These are phyloP conservation scores for Achlya hypogyna DNA, from an alignment of 352 stramenopile genomes.

Conservation along the genomic window DNA sequence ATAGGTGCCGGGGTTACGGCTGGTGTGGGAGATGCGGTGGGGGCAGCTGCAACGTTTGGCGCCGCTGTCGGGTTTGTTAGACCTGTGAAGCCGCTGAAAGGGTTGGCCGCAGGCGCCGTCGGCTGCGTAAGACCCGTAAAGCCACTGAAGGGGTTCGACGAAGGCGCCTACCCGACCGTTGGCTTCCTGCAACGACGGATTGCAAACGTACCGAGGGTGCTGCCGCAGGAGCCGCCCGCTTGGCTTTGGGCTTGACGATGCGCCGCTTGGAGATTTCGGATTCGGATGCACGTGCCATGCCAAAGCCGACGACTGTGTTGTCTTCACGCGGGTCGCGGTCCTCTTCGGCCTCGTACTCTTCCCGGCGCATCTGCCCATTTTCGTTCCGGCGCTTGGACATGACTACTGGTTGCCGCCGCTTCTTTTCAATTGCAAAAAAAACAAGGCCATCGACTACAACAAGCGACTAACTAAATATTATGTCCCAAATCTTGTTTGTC, in stretches of 20 bases:
- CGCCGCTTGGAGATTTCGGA: slow-evolving; percentile 58
- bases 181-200: too few relatives aligned
- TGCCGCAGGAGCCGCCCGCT: slow-evolving; percentile 21
- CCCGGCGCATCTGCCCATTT: slow-evolving; percentile 75
- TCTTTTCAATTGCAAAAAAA: not conserved
- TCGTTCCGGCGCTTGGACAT: slow-evolving; percentile 83
- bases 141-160: slow-evolving; percentile 27
- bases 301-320: slow-evolving; percentile 42
- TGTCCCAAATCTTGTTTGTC: not conserved
- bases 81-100: slow-evolving; percentile 1
- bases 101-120: not conserved
- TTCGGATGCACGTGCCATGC: slow-evolving; percentile 65
- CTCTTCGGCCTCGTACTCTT: slow-evolving; percentile 61
- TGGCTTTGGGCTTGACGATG: slow-evolving; percentile 62
- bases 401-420: not conserved
- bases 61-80: not conserved
- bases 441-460: not conserved
- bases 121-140: slow-evolving; percentile 25
- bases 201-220: slow-evolving; percentile 17
- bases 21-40: not conserved
- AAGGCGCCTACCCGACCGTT: not conserved
- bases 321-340: slow-evolving; percentile 29
- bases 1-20: not conserved
- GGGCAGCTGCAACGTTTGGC: not conserved
- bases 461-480: too few relatives aligned